Conservation (phyloP, 345 rosid species). For the Mallotus nudiflorus region DNA sequence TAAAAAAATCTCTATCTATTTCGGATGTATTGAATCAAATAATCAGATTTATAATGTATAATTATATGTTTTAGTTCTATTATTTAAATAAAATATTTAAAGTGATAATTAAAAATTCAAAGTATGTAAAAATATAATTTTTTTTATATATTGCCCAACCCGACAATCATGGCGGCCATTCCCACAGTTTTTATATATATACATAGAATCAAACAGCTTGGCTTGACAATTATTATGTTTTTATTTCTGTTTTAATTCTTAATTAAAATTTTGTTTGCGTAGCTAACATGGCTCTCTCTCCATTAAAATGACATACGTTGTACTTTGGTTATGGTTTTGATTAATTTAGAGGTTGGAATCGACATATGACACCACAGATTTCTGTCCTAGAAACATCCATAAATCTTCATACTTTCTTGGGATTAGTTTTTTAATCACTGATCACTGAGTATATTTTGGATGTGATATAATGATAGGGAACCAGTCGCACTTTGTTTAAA, state of each 20-base stretch:
- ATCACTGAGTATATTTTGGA: not conserved
- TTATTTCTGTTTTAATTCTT: no score
- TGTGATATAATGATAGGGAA: constrained; percentile 9
- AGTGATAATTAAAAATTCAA: no score
- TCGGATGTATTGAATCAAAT: no score
- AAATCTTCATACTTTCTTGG: not conserved
- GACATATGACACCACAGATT: constrained; percentile 5
- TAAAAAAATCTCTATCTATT: no score
- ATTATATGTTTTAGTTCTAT: no score
- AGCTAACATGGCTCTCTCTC: constrained; percentile 1
- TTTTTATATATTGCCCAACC: not conserved
- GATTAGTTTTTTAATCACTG: not conserved
- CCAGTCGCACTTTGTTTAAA: constrained; percentile 1
- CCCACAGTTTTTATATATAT: constrained; percentile 15
- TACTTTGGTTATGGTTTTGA: not conserved
- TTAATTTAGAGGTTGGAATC: not conserved
- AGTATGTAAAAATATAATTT: no score
- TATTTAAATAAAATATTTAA: no score
- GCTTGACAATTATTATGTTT: constrained; percentile 21
- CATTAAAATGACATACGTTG: not conserved
- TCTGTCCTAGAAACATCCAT: not conserved
- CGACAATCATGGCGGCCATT: constrained; percentile 37
- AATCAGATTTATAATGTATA: no score
- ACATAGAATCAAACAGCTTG: constrained; percentile 32
- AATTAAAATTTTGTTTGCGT: no score